A percentile compares a stretch with the other conserved stretches of the same genome.
phyloP scores from a whole-genome alignment of 805 yeast genomes.

The Monosporozyma solicola region DNA sequence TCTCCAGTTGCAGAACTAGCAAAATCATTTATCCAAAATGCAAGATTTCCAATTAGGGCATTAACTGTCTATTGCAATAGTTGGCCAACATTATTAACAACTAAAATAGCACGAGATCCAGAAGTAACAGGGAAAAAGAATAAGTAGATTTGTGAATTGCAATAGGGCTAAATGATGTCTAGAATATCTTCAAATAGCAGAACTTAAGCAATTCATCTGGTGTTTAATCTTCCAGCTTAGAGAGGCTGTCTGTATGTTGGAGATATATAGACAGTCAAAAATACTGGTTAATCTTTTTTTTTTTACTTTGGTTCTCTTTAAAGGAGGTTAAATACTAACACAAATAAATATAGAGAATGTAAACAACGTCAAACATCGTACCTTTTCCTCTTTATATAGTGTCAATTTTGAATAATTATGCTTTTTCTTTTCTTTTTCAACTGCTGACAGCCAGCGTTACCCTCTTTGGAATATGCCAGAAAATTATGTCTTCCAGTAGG shows the following conservation, averaged over 20 bases:
- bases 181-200: slow-evolving; percentile 13
- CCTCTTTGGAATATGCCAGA: neutral
- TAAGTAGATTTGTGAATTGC: slow-evolving; percentile 17
- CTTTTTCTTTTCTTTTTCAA: neutral
- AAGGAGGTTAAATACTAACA: neutral
- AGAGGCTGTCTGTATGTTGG: slow-evolving; percentile 23
- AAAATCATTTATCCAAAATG: too few species aligned
- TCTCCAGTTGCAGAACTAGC: too few species aligned
- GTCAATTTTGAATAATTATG: neutral
- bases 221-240: slow-evolving; percentile 21
- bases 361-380: neutral
- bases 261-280: slow-evolving; percentile 20
- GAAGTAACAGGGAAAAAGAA: neutral
- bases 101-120: neutral
- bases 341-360: neutral
- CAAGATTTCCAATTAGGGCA: too few species aligned
- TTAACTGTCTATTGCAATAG: neutral
- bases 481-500: too few species aligned
- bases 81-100: neutral
- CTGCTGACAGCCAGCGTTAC: neutral
- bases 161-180: slow-evolving; percentile 17
- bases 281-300: slow-evolving; percentile 15
- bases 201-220: slow-evolving; percentile 20
- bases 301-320: slow-evolving; percentile 1
- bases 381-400: neutral